Evolutionary conservation across 83 land plant genomes (phyloP), one percentile per base, ranked within the genome.

Genomic region (Thuja plicata): DNA sequence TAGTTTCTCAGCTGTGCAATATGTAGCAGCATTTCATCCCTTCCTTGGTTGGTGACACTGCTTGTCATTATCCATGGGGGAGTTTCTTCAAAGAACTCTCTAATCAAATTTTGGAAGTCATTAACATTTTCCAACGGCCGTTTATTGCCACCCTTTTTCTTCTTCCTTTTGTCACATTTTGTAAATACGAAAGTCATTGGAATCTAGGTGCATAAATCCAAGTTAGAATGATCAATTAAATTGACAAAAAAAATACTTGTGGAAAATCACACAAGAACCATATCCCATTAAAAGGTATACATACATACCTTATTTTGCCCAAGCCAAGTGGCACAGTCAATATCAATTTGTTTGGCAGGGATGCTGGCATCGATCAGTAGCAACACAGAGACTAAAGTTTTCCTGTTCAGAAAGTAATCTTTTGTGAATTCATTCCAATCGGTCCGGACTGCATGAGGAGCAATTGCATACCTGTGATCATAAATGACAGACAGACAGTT

Each of bases 51-150:
- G 27, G 95, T 95, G 2, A 96, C 93, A 84, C 96, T 95, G 91
- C 98, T 96, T 2, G 98, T 96, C 95, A 96, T 93, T 34, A 96
- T 93, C 98, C 98, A 96, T n/a, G 98, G 98, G n/a, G 95, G 96
- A 13, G 93, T 84, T 81, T 93, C 86, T 32, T 92, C 88, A 86
- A 94, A 94, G 91, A 89, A 94, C 62, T 92, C 92, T 17, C 91
- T 91, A 66, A 96, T 92, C 88, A 90, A 45, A 32, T 90, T 86
- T 89, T 91, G 90, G 78, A 96, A 96, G 55, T 93, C 96, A 40
- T 87, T 84, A 35, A 93, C 96, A 88, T 96, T 96, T 87, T 94
- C 96, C 84, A 92, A 95, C 0, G 98, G 94, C 46, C 94, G 93
- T 87, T 92, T 94, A 13, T 95, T 96, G 74, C 96, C 95, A 73